phyloP scores from a whole-genome alignment of 208 protist species.

The Leishmania aethiopica region DNA sequence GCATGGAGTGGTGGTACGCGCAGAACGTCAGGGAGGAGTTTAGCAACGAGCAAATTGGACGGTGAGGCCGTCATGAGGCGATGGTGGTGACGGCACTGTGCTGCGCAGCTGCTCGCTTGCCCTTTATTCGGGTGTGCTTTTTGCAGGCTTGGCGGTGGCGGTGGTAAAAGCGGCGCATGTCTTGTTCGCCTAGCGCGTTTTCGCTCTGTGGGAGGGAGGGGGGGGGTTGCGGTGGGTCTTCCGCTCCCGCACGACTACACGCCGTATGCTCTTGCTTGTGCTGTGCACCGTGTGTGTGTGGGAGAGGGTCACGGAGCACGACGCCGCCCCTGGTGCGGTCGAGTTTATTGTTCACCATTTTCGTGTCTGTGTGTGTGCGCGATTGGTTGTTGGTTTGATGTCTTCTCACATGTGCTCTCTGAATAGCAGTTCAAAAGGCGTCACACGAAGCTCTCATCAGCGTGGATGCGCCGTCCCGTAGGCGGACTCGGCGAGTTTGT shows the following conservation, averaged over 20 bases:
- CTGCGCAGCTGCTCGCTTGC: background rate
- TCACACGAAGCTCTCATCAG: background rate
- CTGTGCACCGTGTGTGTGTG: background rate
- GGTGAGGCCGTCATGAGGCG: background rate
- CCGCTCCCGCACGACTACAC: background rate
- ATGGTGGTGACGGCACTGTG: background rate
- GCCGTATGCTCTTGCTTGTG: no score
- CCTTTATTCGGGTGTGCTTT: no score
- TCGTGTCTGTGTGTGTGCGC: background rate
- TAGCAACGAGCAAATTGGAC: constrained; percentile 51
- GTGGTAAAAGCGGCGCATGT: background rate
- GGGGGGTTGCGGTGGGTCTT: background rate
- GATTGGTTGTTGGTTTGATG: background rate
- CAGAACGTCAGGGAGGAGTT: constrained; percentile 51
- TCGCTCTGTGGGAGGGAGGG: no score
- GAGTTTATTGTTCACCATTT: background rate
- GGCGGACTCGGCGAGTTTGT: background rate
- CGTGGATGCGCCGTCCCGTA: background rate
- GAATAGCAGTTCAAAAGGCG: background rate
- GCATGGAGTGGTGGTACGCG: constrained; percentile 85
- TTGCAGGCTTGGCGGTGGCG: background rate
- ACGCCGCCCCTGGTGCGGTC: background rate
- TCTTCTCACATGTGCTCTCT: background rate
- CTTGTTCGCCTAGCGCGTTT: background rate
- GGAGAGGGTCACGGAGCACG: background rate